Percentiles rank a stretch among this genome's conserved stretches.
Evolutionary conservation across 805 yeast genomes (phyloP).

Genomic region (Cyberlindnera subsufficiens): DNA sequence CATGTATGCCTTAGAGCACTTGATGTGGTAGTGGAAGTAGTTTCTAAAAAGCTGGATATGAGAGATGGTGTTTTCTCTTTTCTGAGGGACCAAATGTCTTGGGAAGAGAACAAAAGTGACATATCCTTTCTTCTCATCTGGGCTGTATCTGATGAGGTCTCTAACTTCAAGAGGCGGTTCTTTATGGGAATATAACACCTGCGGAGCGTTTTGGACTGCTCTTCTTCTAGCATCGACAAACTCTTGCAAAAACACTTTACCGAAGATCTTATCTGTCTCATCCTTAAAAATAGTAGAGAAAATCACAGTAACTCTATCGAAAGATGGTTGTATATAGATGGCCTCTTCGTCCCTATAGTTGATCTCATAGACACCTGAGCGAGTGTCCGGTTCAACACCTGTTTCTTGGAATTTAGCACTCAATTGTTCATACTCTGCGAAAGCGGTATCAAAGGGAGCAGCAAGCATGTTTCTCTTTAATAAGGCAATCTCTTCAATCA

Average conservation of each 20-base stretch:
- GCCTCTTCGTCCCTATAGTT: slow-evolving; percentile 92
- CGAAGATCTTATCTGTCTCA: slow-evolving; percentile 90
- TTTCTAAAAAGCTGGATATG: slow-evolving; percentile 91
- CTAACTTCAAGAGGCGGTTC: slow-evolving; percentile 92
- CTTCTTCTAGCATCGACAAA: slow-evolving; percentile 94
- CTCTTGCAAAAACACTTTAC: slow-evolving; percentile 86
- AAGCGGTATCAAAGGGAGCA: slow-evolving; percentile 88
- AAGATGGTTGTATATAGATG: slow-evolving; percentile 84
- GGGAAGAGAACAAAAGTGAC: slow-evolving; percentile 76
- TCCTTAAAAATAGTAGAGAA: slow-evolving; percentile 93
- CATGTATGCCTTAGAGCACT: slow-evolving; percentile 96
- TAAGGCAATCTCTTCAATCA: slow-evolving; percentile 62
- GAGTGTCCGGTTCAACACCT: slow-evolving; percentile 21
- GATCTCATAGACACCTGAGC: slow-evolving; percentile 31
- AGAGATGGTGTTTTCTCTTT: slow-evolving; percentile 81
- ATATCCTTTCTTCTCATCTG: slow-evolving; percentile 44
- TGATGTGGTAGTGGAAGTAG: slow-evolving; percentile 97
- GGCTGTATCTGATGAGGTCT: slow-evolving; percentile 31
- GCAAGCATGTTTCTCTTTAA: slow-evolving; percentile 85
- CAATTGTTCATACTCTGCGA: slow-evolving; percentile 68
- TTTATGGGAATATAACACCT: slow-evolving; percentile 82
- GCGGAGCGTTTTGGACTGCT: slow-evolving; percentile 97
- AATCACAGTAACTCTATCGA: slow-evolving; percentile 94
- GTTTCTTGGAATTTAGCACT: slow-evolving; percentile 24
- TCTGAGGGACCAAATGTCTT: slow-evolving; percentile 61